A percentile compares a stretch with the other conserved stretches of the same genome.
Evolutionary conservation across 2,329 filamentous ascomycete species (phyloP).

Genomic region (Trichophyton benhamiae): DNA sequence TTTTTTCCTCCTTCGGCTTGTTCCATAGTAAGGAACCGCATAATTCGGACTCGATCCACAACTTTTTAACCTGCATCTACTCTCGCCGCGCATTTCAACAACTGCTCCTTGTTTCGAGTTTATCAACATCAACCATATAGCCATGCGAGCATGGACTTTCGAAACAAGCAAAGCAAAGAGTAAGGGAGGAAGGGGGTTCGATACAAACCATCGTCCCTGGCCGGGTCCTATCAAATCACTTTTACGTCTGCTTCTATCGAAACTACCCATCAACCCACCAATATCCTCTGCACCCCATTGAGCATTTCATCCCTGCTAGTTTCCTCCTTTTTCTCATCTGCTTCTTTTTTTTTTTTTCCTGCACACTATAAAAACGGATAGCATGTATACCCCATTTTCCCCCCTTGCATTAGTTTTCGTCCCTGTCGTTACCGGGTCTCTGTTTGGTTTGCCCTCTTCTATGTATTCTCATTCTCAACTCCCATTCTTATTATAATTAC

Average conservation of each 20-base stretch:
- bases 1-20: not conserved
- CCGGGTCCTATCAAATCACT: not conserved
- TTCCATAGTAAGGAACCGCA: not conserved
- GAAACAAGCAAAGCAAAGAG: not conserved
- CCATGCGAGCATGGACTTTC: not conserved
- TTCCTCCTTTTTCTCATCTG: too few relatives aligned
- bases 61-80: not conserved
- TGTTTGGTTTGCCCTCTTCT: not conserved
- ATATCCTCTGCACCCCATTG: not conserved
- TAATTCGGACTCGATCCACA: not conserved
- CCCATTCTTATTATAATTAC: not conserved
- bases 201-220: not conserved
- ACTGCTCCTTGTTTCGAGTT: not conserved
- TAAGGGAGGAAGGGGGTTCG: not conserved
- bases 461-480: not conserved
- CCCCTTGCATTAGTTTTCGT: conserved; percentile 2
- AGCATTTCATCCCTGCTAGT: not conserved
- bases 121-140: not conserved
- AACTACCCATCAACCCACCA: not conserved
- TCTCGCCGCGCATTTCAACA: not conserved
- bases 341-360: not conserved
- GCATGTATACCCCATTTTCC: conserved; percentile 3
- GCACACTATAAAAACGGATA: conserved; percentile 4
- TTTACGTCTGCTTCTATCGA: not conserved
- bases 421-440: conserved; percentile 4